Conservation (phyloP, 768 basidiomycete genomes). For the Trametes gibbosa region DNA sequence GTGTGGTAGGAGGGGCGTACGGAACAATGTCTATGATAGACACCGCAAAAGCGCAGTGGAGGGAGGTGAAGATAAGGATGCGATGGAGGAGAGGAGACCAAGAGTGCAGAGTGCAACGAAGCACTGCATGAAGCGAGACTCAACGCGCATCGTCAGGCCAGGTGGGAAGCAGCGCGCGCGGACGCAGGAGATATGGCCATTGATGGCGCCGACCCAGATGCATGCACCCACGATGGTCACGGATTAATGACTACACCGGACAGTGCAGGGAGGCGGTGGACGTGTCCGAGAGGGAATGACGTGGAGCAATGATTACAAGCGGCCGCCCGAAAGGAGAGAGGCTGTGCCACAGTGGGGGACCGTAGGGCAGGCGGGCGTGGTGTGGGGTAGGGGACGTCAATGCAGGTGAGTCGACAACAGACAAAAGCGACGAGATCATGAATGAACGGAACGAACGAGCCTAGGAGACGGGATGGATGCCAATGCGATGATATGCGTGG, state of each 20-base stretch:
- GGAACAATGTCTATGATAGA: background rate
- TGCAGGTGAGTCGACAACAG: constrained; percentile 14
- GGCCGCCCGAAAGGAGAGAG: background rate
- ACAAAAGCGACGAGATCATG: constrained; percentile 19
- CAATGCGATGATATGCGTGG: constrained; percentile 6
- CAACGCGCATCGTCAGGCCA: too few species aligned
- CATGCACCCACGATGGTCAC: too few species aligned
- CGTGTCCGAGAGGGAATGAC: background rate
- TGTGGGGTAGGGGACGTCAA: background rate
- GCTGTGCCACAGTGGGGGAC: background rate
- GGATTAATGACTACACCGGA: too few species aligned
- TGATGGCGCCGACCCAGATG: background rate
- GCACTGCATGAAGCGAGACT: background rate
- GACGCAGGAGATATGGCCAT: too few species aligned
- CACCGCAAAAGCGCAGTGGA: background rate
- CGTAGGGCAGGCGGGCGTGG: background rate
- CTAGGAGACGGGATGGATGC: background rate
- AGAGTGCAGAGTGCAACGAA: background rate
- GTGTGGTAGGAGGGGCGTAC: too few species aligned
- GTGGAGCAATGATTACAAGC: background rate
- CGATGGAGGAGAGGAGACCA: background rate
- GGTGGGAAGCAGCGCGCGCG: too few species aligned
- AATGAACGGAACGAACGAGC: constrained; percentile 3
- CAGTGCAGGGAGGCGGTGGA: too few species aligned
- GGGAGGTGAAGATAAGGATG: background rate